A percentile compares a stretch with the other conserved stretches of the same genome.
Conservation (phyloP, 164 flowering plant species). For the Pachysandra terminalis region DNA sequence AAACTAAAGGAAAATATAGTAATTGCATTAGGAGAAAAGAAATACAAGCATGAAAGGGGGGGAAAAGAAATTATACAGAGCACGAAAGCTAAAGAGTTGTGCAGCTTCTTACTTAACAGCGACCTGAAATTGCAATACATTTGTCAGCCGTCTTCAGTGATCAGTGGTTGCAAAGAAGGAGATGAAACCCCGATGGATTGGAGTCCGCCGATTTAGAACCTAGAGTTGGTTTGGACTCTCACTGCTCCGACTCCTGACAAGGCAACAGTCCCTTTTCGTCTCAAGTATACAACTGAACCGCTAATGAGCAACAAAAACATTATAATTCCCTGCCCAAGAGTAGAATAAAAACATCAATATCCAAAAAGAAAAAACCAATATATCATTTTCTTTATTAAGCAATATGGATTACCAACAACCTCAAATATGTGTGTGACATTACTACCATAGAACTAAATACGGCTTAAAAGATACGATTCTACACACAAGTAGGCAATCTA, state of each 20-base stretch:
- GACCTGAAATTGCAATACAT: neutral
- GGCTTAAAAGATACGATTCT: too few species aligned
- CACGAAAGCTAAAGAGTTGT: neutral
- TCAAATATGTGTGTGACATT: too few species aligned
- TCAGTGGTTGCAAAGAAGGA: neutral
- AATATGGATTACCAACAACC: too few species aligned
- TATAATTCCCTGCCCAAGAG: too few species aligned
- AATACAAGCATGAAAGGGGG: neutral
- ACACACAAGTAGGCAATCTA: too few species aligned
- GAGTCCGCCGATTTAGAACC: slow-evolving; percentile 32
- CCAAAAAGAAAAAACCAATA: too few species aligned
- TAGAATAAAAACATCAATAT: too few species aligned
- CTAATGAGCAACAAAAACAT: too few species aligned
- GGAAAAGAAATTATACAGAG: neutral
- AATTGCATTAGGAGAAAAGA: neutral
- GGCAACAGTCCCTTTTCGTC: slow-evolving; percentile 36
- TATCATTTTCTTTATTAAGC: too few species aligned
- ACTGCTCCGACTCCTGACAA: slow-evolving; percentile 39
- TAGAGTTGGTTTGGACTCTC: slow-evolving; percentile 47
- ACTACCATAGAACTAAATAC: too few species aligned
- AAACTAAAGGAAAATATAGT: too few species aligned
- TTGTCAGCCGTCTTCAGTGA: neutral
- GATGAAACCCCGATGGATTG: neutral
- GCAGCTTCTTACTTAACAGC: neutral
- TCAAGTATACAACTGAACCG: slow-evolving; percentile 27